A percentile compares a stretch with the other conserved stretches of the same genome.
phyloP scores from a whole-genome alignment of 2,329 filamentous ascomycete genomes.

The Tolypocladium inflatum region DNA sequence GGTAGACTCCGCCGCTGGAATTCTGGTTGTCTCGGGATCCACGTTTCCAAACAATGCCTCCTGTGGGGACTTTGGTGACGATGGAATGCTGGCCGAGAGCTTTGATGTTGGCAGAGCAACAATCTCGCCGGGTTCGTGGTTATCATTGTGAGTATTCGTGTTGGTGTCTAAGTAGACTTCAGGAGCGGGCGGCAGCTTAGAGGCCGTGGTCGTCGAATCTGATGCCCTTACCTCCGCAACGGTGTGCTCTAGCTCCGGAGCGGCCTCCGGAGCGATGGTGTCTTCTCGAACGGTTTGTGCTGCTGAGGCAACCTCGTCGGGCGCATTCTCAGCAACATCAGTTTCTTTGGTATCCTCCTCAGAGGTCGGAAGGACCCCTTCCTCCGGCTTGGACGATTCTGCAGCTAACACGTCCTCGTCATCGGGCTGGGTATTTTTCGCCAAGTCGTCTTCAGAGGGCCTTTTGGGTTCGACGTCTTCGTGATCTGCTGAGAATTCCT shows the following conservation, averaged over 20 bases:
- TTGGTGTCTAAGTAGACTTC: not conserved
- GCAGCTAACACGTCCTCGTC: not conserved
- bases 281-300: not conserved
- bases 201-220: not conserved
- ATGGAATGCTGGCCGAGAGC: slow-evolving; percentile 10
- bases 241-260: not conserved
- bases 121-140: not conserved
- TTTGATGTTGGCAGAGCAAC: slow-evolving; percentile 9
- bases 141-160: slow-evolving; percentile 1
- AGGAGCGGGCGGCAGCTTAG: not conserved
- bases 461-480: slow-evolving; percentile 1
- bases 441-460: not conserved
- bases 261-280: not conserved
- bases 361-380: too few relatives aligned
- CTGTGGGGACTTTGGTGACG: slow-evolving; percentile 2
- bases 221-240: not conserved
- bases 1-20: slow-evolving; percentile 7
- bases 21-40: slow-evolving; percentile 8
- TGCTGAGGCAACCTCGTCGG: not conserved
- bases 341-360: not conserved
- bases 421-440: not conserved
- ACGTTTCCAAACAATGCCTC: slow-evolving; percentile 4
- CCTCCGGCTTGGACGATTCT: not conserved
- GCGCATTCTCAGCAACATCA: not conserved
- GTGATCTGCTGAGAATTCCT: slow-evolving; percentile 7